Base-by-base conservation (phyloP, 306 rosid genomes). In the Sesbania bispinosa region DNA sequence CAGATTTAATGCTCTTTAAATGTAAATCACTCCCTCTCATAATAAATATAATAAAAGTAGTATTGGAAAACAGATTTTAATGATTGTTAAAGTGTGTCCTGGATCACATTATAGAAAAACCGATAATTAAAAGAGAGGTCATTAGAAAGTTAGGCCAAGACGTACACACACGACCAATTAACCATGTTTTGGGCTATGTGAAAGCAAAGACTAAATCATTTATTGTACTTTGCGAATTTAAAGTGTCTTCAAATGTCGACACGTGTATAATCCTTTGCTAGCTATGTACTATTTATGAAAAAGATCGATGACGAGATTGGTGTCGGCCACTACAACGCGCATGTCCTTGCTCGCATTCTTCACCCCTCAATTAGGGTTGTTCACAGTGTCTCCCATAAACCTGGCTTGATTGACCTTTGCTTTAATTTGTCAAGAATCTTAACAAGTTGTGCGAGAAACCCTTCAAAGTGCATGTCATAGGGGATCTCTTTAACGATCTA, bases 311-410 rank as follows among this genome's bases (percentile, higher is more conserved):
- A 79, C 1, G 55, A 69, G 53, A 76, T 73, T 41, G 73, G 36
- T 80, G 88, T 80, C 81, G 74, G 83, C 85, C 88, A 80, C 58
- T 60, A 24, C 39, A 16, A 19, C 27, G 57, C 80, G 81, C 88
- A 76, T 80, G 83, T 62, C 62, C 46, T 19, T 13, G 53, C 32
- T 77, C 6, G 10, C 62, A 18, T 59, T 76, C 47, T 76, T 50
- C 20, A 11, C 48, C 59, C 55, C 36, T 48, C 36, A 59, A 47
- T 26, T 27, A 62, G 39, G 62, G 33, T 48, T 21, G 20, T 19
- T 83, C 50, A 59, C 62, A 29, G 52, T 76, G 82, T 69, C 76
- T 69, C 74, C 84, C 77, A 54, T 52, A 59, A 47, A 38, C 74
- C 76, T 32, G 29, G 8, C 75, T 58, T 15, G 58, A 69, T 52